Percentiles rank a stretch among this genome's conserved stretches.
Evolutionary conservation across 140 eudicot species (phyloP).

Genomic region (Senecio squalidus): DNA sequence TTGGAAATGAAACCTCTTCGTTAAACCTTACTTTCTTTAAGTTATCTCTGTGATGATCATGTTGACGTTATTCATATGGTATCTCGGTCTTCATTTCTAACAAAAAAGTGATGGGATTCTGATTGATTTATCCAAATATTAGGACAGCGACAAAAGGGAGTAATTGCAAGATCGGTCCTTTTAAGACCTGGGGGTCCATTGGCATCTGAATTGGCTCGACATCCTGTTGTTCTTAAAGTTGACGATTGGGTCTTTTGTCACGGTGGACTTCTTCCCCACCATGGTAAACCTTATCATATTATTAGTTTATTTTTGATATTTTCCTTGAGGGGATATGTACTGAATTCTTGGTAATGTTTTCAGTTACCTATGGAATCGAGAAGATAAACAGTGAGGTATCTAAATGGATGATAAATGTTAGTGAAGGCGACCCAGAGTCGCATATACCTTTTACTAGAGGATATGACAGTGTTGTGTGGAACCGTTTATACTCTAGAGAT

Average conservation of each 20-base stretch:
- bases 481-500: constrained; percentile 92
- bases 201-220: constrained; percentile 87
- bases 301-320: no score
- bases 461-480: constrained; percentile 97
- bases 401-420: constrained; percentile 72
- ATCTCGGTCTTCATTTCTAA: constrained; percentile 2
- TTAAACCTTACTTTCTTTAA: background rate
- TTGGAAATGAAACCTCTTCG: background rate
- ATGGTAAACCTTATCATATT: constrained; percentile 44
- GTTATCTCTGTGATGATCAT: constrained; percentile 3
- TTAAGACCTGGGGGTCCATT: constrained; percentile 93
- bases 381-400: constrained; percentile 83
- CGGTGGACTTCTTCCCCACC: constrained; percentile 99
- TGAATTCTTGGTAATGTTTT: constrained; percentile 20
- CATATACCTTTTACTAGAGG: constrained; percentile 80
- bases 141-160: constrained; percentile 99
- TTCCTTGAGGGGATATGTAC: background rate
- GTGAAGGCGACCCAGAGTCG: constrained; percentile 33
- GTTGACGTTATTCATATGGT: constrained; percentile 9
- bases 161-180: constrained; percentile 84
- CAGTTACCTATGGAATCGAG: constrained; percentile 91
- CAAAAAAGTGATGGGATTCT: constrained; percentile 21
- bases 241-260: constrained; percentile 98
- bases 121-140: constrained; percentile 47
- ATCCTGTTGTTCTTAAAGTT: constrained; percentile 79